These are phyloP conservation scores for Punica granatum DNA, from an alignment of 345 rosid genomes.

Conservation along the genomic window DNA sequence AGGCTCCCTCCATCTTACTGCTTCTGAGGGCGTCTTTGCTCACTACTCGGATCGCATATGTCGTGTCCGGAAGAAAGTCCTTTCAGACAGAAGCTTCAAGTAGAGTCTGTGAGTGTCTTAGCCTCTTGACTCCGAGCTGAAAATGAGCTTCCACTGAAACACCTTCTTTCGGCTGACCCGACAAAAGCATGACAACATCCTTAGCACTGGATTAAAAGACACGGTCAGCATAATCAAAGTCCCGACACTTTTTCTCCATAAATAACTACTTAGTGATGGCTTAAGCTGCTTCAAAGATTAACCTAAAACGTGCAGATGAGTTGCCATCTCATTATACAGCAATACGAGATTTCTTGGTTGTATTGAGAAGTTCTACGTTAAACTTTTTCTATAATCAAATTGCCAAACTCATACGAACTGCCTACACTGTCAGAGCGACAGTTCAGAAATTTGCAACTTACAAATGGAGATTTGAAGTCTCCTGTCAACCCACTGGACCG, in stretches of 20 bases:
- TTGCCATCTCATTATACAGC: not conserved
- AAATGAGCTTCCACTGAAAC: slow-evolving; percentile 87
- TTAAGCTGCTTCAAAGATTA: not conserved
- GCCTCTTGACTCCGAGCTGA: slow-evolving; percentile 80
- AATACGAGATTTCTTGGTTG: too few species aligned
- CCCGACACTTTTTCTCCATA: not conserved
- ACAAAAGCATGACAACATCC: slow-evolving; percentile 52
- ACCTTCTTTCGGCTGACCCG: slow-evolving; percentile 87
- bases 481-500: too few species aligned
- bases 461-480: too few species aligned
- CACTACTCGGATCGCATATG: slow-evolving; percentile 56
- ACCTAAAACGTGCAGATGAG: not conserved
- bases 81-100: slow-evolving; percentile 74
- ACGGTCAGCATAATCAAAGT: slow-evolving; percentile 4
- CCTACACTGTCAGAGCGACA: too few species aligned
- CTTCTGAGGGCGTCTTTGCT: slow-evolving; percentile 46
- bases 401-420: too few species aligned
- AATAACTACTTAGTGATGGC: not conserved
- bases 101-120: slow-evolving; percentile 68
- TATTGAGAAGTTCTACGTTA: too few species aligned
- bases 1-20: slow-evolving; percentile 71
- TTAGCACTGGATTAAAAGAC: slow-evolving; percentile 47
- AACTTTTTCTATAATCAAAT: too few species aligned
- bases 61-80: slow-evolving; percentile 72
- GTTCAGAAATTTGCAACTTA: too few species aligned